Evolutionary conservation across 768 basidiomycete genomes (phyloP), one percentile per base, ranked within the genome.

Genomic region (Pleurotus pulmonarius): DNA sequence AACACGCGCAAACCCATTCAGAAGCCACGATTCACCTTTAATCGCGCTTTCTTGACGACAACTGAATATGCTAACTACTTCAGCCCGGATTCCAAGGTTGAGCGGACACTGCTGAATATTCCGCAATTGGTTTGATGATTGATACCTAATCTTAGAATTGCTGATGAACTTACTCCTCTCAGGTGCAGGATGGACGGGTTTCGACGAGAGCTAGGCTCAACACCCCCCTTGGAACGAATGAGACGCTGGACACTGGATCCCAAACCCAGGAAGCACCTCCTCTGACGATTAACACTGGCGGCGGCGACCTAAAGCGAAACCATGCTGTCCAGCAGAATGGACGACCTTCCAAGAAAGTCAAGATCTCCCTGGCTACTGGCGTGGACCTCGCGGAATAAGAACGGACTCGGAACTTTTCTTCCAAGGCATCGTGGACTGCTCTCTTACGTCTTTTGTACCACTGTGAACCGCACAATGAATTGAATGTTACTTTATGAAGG

Each of bases 361-460:
- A 91, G 71, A 80, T 91, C 48, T 92, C 89, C 13, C 70, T 92
- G 40, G 82, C 83, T 40, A 68, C 76, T 56, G 83, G 79, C 48
- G 81, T 92, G 59, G 88, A 91, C 70, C 80, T 92, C 3, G 88
- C 87, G 29, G 89, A 92, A 69, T 92, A 70, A 62, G 24, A 18
- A 18, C 24, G 44, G 44, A 29, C 15, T 45, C 18, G 16, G 18
- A 24, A 24, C 44, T 18, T 45, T 24, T 15, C 24, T 45, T 11
- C 12, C 29, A 34, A 34, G 29, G 7, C 29, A 11, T 34, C 29
- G 9, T 34, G 29, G 29, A 34, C 11, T 51, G 6, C n/a, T 15
- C 49, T 13, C 20, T 24, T 51, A 11, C 29, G 29, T 34, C 29
- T 11, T 34, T 34, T 34, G 29, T 34, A 34, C 29, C 29, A 34